Base-by-base conservation (phyloP, 1,284 basidiomycete species). In the Peniophora sp. region DNA sequence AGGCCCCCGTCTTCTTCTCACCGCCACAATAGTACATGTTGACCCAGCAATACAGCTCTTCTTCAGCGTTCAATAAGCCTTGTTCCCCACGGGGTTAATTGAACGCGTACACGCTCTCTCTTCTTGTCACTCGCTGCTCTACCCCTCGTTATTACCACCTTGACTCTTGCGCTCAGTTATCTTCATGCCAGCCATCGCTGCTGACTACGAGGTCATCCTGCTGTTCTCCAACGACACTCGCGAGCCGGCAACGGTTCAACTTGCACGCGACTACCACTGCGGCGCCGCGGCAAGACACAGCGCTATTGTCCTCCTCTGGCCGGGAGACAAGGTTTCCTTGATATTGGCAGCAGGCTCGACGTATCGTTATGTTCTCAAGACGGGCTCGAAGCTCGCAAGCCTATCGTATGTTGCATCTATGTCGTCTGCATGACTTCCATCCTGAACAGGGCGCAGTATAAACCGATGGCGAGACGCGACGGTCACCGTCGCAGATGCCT, bases 181-280 rank as follows among this genome's bases (percentile, higher is more conserved):
- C 52, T 51, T 57, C 54, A 78, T 78, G 75, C 75, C 75, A 60
- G 69, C 65, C 58, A 62, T 73, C 68, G 72, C 73, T 22, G 69
- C 73, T 55, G 69, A 62, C 54, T 84, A 82, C 65, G 82, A 84
- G 61, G 74, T 85, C 61, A 70, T 78, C 52, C 76, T 86, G 60
- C 79, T 82, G 64, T 76, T 86, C 61, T 77, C 74, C 52, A 86
- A 86, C 64, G 83, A 86, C 58, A 83, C 81, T 12, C 75, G 71
- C 57, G 79, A 83, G 59, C 75, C 71, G 50, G 76, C 81, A 52
- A 80, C 82, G 43, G 70, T 86, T 24, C 83, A 86, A 63, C 70
- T 83, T 24, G 66, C 81, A 52, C 73, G 75, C 41, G 79, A 85
- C 65, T 85, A 85, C 56, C 81, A 81, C 46, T 69, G 74, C 50